phyloP scores from a whole-genome alignment of 2,329 filamentous ascomycete genomes.

The Helicocarpus griseus region DNA sequence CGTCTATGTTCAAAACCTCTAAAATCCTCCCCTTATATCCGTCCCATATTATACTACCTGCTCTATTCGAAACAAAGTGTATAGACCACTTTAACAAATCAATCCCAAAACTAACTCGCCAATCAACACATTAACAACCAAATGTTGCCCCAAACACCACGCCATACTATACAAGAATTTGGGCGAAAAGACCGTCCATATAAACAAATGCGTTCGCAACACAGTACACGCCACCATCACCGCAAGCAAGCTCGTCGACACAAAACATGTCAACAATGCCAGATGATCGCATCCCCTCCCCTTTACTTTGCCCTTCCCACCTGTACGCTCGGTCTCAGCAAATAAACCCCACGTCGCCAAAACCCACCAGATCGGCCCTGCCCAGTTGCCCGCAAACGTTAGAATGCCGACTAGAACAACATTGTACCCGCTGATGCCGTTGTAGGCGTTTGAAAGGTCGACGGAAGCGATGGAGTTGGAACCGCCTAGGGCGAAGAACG shows the following conservation, averaged over 20 bases:
- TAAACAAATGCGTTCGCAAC: slow-evolving; percentile 82
- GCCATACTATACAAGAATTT: slow-evolving; percentile 90
- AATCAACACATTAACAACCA: slow-evolving; percentile 57
- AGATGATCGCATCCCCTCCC: slow-evolving; percentile 21
- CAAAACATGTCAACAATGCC: slow-evolving; percentile 60
- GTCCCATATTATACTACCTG: no score
- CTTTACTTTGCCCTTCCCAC: not conserved
- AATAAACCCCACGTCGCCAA: slow-evolving; percentile 43
- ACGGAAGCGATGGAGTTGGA: slow-evolving; percentile 94
- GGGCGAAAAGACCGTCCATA: slow-evolving; percentile 97
- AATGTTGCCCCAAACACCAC: slow-evolving; percentile 77
- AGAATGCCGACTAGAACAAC: slow-evolving; percentile 69
- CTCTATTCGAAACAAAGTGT: no score
- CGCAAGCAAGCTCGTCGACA: slow-evolving; percentile 53
- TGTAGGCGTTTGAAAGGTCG: slow-evolving; percentile 89
- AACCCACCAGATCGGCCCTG: slow-evolving; percentile 79
- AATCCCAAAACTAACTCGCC: slow-evolving; percentile 49
- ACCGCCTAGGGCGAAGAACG: slow-evolving; percentile 85
- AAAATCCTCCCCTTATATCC: not conserved
- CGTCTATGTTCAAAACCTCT: not conserved
- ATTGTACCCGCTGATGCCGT: slow-evolving; percentile 75
- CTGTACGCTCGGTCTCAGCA: no score
- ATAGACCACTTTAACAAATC: slow-evolving; percentile 4
- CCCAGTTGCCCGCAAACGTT: slow-evolving; percentile 86
- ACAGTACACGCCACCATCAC: slow-evolving; percentile 85